These are phyloP conservation scores for Diaporthe vaccinii DNA, from an alignment of 2,329 filamentous ascomycete species.

Conservation along the genomic window DNA sequence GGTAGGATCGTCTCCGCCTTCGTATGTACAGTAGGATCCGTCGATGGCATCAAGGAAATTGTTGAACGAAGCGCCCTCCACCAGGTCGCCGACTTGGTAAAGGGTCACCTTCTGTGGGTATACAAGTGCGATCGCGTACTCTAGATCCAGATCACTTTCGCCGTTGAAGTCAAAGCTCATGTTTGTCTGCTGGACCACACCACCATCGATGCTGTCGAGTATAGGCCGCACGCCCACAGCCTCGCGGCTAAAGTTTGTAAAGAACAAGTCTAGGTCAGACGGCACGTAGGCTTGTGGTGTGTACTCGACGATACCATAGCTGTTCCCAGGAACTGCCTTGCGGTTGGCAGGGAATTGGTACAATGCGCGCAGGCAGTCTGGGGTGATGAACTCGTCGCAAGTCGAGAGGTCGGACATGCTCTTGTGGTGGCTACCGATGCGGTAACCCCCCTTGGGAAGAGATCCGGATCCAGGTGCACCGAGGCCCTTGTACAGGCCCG, in stretches of 20 bases:
- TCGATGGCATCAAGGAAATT: slow-evolving; percentile 62
- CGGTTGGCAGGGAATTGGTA: slow-evolving; percentile 36
- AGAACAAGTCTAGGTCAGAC: slow-evolving; percentile 38
- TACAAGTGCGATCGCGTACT: slow-evolving; percentile 37
- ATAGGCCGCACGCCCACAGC: slow-evolving; percentile 32
- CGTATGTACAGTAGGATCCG: slow-evolving; percentile 61
- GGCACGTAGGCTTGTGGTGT: slow-evolving; percentile 39
- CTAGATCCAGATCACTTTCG: slow-evolving; percentile 39
- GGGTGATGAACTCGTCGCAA: slow-evolving; percentile 36
- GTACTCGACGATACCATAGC: slow-evolving; percentile 41
- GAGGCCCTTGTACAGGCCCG: slow-evolving; percentile 32
- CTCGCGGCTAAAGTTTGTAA: slow-evolving; percentile 36
- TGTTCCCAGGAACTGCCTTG: slow-evolving; percentile 32
- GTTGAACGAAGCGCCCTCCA: slow-evolving; percentile 48
- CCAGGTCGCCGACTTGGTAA: slow-evolving; percentile 43
- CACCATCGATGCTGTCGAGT: slow-evolving; percentile 38
- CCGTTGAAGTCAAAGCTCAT: slow-evolving; percentile 37
- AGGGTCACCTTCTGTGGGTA: slow-evolving; percentile 44
- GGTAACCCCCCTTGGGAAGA: slow-evolving; percentile 36
- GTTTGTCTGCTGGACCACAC: slow-evolving; percentile 33
- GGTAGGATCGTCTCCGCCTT: slow-evolving; percentile 46
- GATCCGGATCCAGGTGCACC: slow-evolving; percentile 36
- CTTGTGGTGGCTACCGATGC: slow-evolving; percentile 33
- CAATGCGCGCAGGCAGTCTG: slow-evolving; percentile 39
- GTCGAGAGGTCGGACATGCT: slow-evolving; percentile 33